Base-by-base conservation (phyloP, 2,329 filamentous ascomycete genomes). In the Tothia fuscella region DNA sequence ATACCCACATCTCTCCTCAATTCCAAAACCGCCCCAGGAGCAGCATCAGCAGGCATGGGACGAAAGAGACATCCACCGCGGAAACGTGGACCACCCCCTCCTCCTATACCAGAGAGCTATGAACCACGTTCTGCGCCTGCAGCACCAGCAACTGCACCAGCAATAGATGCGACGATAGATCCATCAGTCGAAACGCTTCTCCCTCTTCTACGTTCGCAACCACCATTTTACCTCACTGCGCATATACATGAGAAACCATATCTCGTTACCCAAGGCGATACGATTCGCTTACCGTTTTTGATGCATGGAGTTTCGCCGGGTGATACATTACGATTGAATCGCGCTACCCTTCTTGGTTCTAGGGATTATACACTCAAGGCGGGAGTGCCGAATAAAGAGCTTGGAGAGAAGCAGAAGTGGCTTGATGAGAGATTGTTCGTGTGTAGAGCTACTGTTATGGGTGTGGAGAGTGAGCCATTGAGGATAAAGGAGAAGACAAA, bases 351-450 rank as follows among this genome's bases (percentile, higher is more conserved):
- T 41, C 65, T 98, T 33, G 91, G 91, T 21, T 89, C 80, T 50
- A 74, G 91, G 48, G 89, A 96, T 60, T 93, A 84, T 64, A 95
- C 89, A 4, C 69, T 96, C 48, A 84, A 87, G 60, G 64, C 67
- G 1, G 84, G 83, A 4, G 66, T 72, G 4, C 36, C 51, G 7
- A 52, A 46, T 56, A 53, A 10, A 56, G 39, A 33, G 9, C 17
- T 24, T 5, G 41, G 17, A 14, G 41, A 59, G 47, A 58, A 56
- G 17, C 57, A 56, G 48, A 49, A 49, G 36, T 44, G 29, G 19
- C 13, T 44, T 16, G 42, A 44, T 33, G 42, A 44, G 36, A 30
- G 42, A 24, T 28, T 44, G 5, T 44, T 44, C 14, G 34, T 36
- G n/a, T 39, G 34, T 21, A 12, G 42, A 6, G 42, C 42, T 13